Conservation (phyloP, 805 yeast species). For the Jamesozyma jinghongensis region DNA sequence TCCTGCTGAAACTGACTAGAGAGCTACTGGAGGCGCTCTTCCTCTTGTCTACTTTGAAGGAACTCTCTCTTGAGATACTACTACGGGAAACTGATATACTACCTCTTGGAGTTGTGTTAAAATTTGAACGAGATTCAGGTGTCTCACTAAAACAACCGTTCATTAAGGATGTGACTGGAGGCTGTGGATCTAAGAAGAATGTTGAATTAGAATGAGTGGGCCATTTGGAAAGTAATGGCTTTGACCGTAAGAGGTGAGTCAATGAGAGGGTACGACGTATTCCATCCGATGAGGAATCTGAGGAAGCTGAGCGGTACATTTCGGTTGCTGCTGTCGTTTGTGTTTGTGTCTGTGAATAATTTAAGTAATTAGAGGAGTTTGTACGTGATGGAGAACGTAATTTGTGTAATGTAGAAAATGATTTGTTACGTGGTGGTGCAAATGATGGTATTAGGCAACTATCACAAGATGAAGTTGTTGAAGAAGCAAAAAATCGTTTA, state of each 20-base stretch:
- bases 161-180: slow-evolving; percentile 26
- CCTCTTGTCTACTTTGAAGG: neutral
- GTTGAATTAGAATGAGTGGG: slow-evolving; percentile 20
- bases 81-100: slow-evolving; percentile 16
- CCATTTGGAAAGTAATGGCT: slow-evolving; percentile 5
- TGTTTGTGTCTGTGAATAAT: neutral
- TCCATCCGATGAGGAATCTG: neutral
- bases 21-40: neutral
- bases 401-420: slow-evolving; percentile 14
- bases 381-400: slow-evolving; percentile 5
- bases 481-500: slow-evolving; percentile 13
- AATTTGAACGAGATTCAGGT: slow-evolving; percentile 26
- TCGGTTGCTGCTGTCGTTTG: neutral
- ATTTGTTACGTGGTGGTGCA: slow-evolving; percentile 11
- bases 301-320: too few species aligned
- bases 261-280: slow-evolving; percentile 6
- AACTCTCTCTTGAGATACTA: slow-evolving; percentile 7
- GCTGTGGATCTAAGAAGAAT: slow-evolving; percentile 25
- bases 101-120: slow-evolving; percentile 21
- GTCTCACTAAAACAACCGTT: slow-evolving; percentile 27
- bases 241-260: slow-evolving; percentile 2
- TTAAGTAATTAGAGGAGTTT: neutral
- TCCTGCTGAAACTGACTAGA: neutral
- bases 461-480: neutral
- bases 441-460: neutral